A percentile compares a stretch with the other conserved stretches of the same genome.
phyloP scores from a whole-genome alignment of 768 basidiomycete species.

The Termitomyces sp. region DNA sequence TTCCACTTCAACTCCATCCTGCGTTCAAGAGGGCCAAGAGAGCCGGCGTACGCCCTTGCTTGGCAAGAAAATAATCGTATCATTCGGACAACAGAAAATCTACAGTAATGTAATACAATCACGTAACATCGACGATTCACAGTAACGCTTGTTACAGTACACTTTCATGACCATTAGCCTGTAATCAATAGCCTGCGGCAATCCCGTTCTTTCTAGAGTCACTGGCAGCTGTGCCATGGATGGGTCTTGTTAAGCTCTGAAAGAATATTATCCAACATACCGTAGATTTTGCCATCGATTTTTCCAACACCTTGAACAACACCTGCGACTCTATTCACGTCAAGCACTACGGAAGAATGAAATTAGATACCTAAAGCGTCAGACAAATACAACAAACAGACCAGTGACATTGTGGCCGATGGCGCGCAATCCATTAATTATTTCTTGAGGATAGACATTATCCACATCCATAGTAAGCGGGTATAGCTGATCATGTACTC shows the following conservation, averaged over 20 bases:
- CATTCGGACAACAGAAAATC: background rate
- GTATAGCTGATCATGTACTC: slow-evolving; percentile 85
- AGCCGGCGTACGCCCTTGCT: no score
- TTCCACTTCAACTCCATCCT: background rate
- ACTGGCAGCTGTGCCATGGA: slow-evolving; percentile 57
- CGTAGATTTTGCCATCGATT: slow-evolving; percentile 52
- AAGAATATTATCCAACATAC: slow-evolving; percentile 33
- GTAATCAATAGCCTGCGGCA: slow-evolving; percentile 72
- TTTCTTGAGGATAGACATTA: slow-evolving; percentile 45
- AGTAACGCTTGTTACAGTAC: background rate
- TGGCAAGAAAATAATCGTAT: background rate
- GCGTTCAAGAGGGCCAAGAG: no score
- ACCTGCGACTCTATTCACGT: slow-evolving; percentile 69
- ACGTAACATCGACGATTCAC: background rate
- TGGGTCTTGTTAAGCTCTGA: background rate
- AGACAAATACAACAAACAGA: slow-evolving; percentile 22
- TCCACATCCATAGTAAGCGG: slow-evolving; percentile 62
- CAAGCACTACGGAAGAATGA: slow-evolving; percentile 36
- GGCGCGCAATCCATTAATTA: slow-evolving; percentile 50
- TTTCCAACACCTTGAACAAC: slow-evolving; percentile 67
- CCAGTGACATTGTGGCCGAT: slow-evolving; percentile 73
- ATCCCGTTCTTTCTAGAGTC: slow-evolving; percentile 94
- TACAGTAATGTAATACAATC: background rate
- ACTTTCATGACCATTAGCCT: background rate
- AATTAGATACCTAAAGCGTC: background rate